These are phyloP conservation scores for Globisporangium parvum DNA, from an alignment of 352 stramenopile genomes.

Conservation along the genomic window DNA sequence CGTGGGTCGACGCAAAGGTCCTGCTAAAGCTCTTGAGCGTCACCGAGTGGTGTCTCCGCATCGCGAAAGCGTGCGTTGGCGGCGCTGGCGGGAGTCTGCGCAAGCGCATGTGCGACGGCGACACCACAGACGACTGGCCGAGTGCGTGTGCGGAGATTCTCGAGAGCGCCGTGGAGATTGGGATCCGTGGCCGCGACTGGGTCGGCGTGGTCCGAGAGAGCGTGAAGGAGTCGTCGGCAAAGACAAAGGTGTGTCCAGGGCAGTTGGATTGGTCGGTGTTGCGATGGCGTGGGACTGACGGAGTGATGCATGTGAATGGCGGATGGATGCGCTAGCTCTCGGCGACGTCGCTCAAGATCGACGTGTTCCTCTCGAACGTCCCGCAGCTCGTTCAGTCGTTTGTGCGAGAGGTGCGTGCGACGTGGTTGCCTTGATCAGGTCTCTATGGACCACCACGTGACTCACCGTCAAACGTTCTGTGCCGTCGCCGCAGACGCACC, in stretches of 20 bases:
- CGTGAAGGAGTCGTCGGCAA: slow-evolving; percentile 31
- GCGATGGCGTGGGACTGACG: background rate
- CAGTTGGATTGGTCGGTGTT: too few species aligned
- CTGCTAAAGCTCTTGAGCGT: slow-evolving; percentile 38
- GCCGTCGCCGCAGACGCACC: slow-evolving; percentile 23
- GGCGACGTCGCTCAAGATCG: slow-evolving; percentile 48
- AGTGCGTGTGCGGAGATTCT: slow-evolving; percentile 8
- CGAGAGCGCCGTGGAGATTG: slow-evolving; percentile 11
- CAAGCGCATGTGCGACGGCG: background rate
- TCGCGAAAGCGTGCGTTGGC: slow-evolving; percentile 29
- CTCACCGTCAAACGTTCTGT: too few species aligned
- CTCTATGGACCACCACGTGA: too few species aligned
- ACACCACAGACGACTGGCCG: background rate
- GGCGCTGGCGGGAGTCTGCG: slow-evolving; percentile 5
- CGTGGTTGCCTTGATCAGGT: too few species aligned
- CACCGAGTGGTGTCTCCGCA: slow-evolving; percentile 36
- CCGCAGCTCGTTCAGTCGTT: slow-evolving; percentile 28
- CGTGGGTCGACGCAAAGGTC: slow-evolving; percentile 29
- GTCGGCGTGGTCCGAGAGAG: slow-evolving; percentile 32
- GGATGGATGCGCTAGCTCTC: slow-evolving; percentile 30
- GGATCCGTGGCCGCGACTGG: slow-evolving; percentile 27
- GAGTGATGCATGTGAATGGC: slow-evolving; percentile 5
- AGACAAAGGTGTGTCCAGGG: slow-evolving; percentile 28
- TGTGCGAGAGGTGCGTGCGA: slow-evolving; percentile 39
- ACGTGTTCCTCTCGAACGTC: slow-evolving; percentile 60